These are phyloP conservation scores for Massospora cicadina DNA, from an alignment of 371 early-diverging fungal species.

Conservation along the genomic window DNA sequence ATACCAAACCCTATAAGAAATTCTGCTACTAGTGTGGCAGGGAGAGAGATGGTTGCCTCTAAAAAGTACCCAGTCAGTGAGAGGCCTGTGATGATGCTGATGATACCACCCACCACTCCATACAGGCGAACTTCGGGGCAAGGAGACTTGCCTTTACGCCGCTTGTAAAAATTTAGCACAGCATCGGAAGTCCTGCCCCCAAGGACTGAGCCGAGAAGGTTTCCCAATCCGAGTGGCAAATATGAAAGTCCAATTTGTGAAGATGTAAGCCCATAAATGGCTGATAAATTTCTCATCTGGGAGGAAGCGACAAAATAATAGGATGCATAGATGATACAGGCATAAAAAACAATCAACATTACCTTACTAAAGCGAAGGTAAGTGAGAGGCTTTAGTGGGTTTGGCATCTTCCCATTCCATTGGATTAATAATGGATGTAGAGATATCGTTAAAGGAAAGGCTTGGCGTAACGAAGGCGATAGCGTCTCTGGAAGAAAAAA, in stretches of 20 bases:
- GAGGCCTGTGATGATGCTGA: slow-evolving; percentile 19
- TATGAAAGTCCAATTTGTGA: slow-evolving; percentile 26
- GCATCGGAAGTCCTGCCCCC: slow-evolving; percentile 23
- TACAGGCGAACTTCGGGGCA: slow-evolving; percentile 20
- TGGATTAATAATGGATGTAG: slow-evolving; percentile 4
- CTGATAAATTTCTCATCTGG: slow-evolving; percentile 18
- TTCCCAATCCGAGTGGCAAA: slow-evolving; percentile 25
- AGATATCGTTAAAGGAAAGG: not conserved
- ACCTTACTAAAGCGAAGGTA: slow-evolving; percentile 25
- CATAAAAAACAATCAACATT: slow-evolving; percentile 25
- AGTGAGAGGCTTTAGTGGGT: slow-evolving; percentile 18
- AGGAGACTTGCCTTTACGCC: not conserved
- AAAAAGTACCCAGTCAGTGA: slow-evolving; percentile 26
- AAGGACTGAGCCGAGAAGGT: slow-evolving; percentile 22
- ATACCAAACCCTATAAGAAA: slow-evolving; percentile 2
- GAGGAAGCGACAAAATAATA: slow-evolving; percentile 26
- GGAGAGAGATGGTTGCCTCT: slow-evolving; percentile 14
- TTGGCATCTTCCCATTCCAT: not conserved
- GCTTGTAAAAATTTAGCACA: slow-evolving; percentile 9
- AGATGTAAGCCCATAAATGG: slow-evolving; percentile 19
- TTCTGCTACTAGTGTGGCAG: not conserved
- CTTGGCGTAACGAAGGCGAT: slow-evolving; percentile 12
- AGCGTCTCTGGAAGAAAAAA: slow-evolving; percentile 52
- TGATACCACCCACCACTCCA: slow-evolving; percentile 23
- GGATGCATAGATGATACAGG: slow-evolving; percentile 30